Conservation (phyloP, 176 grass and related monocot species). For the Eleusine coracana region DNA sequence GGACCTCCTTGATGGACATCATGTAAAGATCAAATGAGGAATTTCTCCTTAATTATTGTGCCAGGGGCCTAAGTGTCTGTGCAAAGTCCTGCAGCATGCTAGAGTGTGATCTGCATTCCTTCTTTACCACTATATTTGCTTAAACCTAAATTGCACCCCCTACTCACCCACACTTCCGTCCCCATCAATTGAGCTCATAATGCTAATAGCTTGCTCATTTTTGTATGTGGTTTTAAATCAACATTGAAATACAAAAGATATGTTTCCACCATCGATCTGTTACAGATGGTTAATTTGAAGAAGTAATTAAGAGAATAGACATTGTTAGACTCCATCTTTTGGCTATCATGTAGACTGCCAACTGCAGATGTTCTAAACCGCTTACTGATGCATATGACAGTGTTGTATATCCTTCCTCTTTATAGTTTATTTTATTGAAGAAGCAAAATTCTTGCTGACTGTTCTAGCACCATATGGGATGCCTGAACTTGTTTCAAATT, state of each 20-base stretch:
- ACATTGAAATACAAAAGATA: not conserved
- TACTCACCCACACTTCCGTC: not conserved
- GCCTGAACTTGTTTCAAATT: constrained; percentile 22
- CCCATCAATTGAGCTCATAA: not conserved
- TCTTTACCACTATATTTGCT: not conserved
- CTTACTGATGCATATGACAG: not conserved
- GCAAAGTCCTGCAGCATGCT: not conserved
- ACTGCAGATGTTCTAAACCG: constrained; percentile 9
- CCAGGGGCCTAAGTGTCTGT: not conserved
- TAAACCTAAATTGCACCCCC: not conserved
- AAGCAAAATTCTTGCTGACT: not conserved
- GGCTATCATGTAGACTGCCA: constrained; percentile 11
- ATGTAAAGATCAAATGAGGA: not conserved
- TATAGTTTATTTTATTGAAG: constrained; percentile 21
- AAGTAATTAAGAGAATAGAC: not conserved
- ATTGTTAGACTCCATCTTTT: constrained; percentile 5
- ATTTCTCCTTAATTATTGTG: not conserved
- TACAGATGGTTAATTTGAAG: constrained; percentile 3
- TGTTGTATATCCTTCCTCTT: not conserved
- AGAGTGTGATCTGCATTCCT: not conserved
- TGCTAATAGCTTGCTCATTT: not conserved
- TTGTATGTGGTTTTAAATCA: not conserved
- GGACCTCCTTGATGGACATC: not conserved
- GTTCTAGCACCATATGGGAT: not conserved
- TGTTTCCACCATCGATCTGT: not conserved